Evolutionary conservation across 2,329 filamentous ascomycete genomes (phyloP).

Genomic region (Clonostachys rhizophaga): DNA sequence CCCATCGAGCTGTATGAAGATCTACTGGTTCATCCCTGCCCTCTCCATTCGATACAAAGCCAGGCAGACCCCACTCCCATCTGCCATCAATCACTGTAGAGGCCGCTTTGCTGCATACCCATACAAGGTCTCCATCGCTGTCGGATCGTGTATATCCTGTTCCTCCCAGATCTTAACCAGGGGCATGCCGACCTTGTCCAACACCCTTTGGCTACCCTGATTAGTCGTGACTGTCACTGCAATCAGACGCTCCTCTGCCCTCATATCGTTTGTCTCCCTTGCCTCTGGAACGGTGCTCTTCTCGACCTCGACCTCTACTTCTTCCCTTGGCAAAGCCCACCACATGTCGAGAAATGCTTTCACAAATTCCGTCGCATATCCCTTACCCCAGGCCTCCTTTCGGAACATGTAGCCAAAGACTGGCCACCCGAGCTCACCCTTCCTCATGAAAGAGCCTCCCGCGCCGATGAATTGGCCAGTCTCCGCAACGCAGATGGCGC

Average conservation of each 20-base stretch:
- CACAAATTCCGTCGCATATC: constrained; percentile 53
- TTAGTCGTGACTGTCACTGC: constrained; percentile 42
- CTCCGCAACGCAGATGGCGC: constrained; percentile 39
- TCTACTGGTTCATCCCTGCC: too few relatives aligned
- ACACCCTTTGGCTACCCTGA: constrained; percentile 45
- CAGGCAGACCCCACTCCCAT: too few relatives aligned
- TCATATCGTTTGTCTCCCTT: constrained; percentile 4
- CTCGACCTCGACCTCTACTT: constrained; percentile 37
- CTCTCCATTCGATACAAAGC: too few relatives aligned
- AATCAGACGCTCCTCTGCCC: constrained; percentile 25
- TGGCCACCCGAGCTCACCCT: constrained; percentile 44
- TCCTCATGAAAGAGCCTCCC: constrained; percentile 33
- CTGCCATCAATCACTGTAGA: too few relatives aligned
- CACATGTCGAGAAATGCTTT: constrained; percentile 38
- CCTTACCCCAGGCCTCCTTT: constrained; percentile 48
- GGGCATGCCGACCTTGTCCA: constrained; percentile 52
- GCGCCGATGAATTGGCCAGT: constrained; percentile 47
- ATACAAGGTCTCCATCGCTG: constrained; percentile 10
- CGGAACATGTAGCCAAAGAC: constrained; percentile 55
- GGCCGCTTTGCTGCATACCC: constrained; percentile 11
- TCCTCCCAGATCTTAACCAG: constrained; percentile 33
- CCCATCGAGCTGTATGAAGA: too few relatives aligned
- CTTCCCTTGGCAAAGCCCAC: constrained; percentile 41
- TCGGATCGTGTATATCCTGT: constrained; percentile 11
- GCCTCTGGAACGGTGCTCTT: constrained; percentile 20